Base-by-base conservation (phyloP, 2,329 filamentous ascomycete species). In the Colletotrichum sansevieriae region DNA sequence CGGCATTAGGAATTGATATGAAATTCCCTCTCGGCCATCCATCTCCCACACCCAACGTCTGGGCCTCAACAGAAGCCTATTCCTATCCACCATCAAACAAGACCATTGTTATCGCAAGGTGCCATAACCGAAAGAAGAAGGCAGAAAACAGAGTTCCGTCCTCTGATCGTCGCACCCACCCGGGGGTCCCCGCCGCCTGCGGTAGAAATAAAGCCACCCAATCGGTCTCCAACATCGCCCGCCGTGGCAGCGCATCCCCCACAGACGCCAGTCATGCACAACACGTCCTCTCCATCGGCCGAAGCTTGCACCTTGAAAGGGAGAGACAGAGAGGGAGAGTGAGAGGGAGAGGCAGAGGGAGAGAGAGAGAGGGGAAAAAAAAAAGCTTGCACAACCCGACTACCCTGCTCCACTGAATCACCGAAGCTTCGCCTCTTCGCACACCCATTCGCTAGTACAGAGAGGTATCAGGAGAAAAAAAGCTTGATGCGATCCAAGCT, bases 251-350 rank as follows among this genome's bases (percentile, higher is more conserved):
- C 47, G 57, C 49, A 60, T 65, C 35, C 35, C 55, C 49, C 62
- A 68, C 65, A 68, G 55, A 65, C 54, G 65, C 62, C 65, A 65
- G 62, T 65, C 62, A 68, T 68, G 65, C 65, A 68, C 25, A 68
- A 60, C 65, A 65, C 62, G 55, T 39, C 49, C 43, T 47, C 41
- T 51, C 56, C 61, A 68, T 68, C 62, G 62, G 62, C 62, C 65
- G 55, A 68, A 68, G 65, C 55, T 65, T 65, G 55, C 65, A 51
- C 55, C 62, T 60, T 55, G 22, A 43, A 54, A 39, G 44, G 7
- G 25, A 7, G 25, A 22, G 3, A 22, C 3, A 22, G 22, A 22
- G 4, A 22, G 22, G 3, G 22, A 22, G 18, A 18, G 18, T 51
- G 22, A 43, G 47, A 39, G 44, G 7, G 25, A 7, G 25, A 22